phyloP scores from a whole-genome alignment of 331 rosid genomes.

The Arachis monticola region DNA sequence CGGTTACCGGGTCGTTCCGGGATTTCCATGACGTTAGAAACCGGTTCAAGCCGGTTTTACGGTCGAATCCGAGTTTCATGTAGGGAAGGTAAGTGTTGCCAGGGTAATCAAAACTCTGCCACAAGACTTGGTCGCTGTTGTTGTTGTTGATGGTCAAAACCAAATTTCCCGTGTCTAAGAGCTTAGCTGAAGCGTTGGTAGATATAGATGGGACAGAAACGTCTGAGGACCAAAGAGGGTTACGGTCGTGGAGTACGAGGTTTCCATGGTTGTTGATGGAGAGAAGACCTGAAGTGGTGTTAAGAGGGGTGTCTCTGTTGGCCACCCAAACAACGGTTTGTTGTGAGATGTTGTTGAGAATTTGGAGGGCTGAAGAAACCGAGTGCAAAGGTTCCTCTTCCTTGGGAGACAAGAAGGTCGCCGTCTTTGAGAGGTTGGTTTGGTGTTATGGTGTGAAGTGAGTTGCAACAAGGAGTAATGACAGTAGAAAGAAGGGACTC shows the following conservation, averaged over 20 bases:
- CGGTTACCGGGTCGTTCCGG: constrained; percentile 52
- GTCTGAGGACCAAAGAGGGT: constrained; percentile 38
- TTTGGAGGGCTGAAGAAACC: constrained; percentile 60
- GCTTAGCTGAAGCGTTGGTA: constrained; percentile 27
- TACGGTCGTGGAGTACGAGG: constrained; percentile 12
- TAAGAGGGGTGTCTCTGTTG: constrained; percentile 60
- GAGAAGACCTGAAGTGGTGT: constrained; percentile 43
- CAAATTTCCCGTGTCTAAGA: constrained; percentile 38
- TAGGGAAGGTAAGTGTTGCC: constrained; percentile 45
- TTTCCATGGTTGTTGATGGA: constrained; percentile 38
- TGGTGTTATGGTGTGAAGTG: constrained; percentile 34
- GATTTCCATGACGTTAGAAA: constrained; percentile 60
- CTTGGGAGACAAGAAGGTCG: constrained; percentile 42
- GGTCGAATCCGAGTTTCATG: constrained; percentile 61
- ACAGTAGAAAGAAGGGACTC: neutral
- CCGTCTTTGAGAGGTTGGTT: constrained; percentile 49
- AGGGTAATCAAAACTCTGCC: constrained; percentile 51
- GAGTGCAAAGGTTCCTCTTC: constrained; percentile 40
- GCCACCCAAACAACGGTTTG: constrained; percentile 66
- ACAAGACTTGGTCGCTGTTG: neutral
- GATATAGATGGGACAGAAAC: constrained; percentile 2
- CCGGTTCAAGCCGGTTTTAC: constrained; percentile 41
- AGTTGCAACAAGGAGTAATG: neutral
- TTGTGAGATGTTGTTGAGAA: constrained; percentile 24
- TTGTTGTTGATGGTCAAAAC: constrained; percentile 16